Base-by-base conservation (phyloP, 768 basidiomycete genomes). In the Naganishia vishniacii region DNA sequence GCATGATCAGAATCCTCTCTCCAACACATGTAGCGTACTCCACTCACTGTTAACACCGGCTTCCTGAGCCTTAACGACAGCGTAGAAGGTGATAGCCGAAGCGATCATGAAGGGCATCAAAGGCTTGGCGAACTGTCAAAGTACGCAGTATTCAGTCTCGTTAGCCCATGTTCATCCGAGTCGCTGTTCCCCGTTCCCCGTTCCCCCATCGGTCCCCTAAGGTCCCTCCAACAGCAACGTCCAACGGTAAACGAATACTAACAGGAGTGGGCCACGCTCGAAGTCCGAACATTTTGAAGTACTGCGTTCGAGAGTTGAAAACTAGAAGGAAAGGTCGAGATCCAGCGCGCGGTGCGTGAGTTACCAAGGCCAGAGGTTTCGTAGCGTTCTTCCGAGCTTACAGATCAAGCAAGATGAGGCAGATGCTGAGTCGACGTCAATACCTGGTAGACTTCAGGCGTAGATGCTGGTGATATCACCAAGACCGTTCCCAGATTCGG, bases 251-350 rank as follows among this genome's bases (percentile, higher is more conserved):
- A 37, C 32, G 34, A 25, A 16, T 44, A 71, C 73, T 44, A 66
- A 76, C 75, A 48, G 75, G 73, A 58, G 75, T 76, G 67, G 75
- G 75, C 72, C 73, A 76, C 66, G 75, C 75, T 62, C 72, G 70
- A 61, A 76, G 72, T 69, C 75, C 75, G 71, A 76, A 76, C 75
- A 76, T 65, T 32, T 61, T 61, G 46, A 29, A 18, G 11, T 31
- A 28, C 48, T 16, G 23, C 31, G 15, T 62, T 48, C 34, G 34
- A 23, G 7, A 42, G 42, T 41, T 34, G 49, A 51, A n/a, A n/a
- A 51, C 29, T 51, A 8, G 26, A 6, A 29, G 48, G 18, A 26
- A 32, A 34, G 12, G 13, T 26, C 20, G 9, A 13, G 29, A 29
- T 12, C 11, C n/a, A n/a, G 8, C 29, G 48, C 15, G 8, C 31